Evolutionary conservation across 2,329 filamentous ascomycete genomes (phyloP).

Genomic region (Diaporthe helianthi): DNA sequence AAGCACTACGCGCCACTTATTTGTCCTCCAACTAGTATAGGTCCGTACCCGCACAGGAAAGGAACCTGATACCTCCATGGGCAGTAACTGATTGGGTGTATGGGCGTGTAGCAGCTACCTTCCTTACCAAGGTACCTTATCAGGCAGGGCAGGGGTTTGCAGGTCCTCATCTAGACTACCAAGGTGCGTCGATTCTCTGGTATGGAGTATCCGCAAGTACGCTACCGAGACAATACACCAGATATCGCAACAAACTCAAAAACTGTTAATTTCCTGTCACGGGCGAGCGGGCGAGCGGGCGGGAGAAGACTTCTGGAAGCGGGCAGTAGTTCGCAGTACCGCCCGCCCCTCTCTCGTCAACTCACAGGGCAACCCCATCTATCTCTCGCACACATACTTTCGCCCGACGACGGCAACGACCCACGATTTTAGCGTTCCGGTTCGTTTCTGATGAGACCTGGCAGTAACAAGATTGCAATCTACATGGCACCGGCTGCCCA

Average conservation of each 20-base stretch:
- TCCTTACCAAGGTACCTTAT: too few species aligned
- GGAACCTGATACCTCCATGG: too few species aligned
- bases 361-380: background rate
- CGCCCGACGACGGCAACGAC: background rate
- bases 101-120: too few species aligned
- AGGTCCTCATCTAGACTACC: background rate
- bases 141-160: too few species aligned
- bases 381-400: background rate
- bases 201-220: too few species aligned
- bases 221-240: slow-evolving; percentile 5
- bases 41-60: too few species aligned
- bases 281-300: too few species aligned
- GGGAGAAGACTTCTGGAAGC: slow-evolving; percentile 25
- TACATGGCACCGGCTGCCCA: slow-evolving; percentile 26
- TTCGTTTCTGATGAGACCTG: slow-evolving; percentile 24
- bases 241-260: background rate
- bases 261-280: slow-evolving; percentile 12
- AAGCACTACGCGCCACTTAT: too few species aligned
- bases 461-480: slow-evolving; percentile 25
- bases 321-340: background rate
- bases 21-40: too few species aligned
- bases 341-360: background rate
- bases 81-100: too few species aligned
- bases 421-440: slow-evolving; percentile 13
- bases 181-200: background rate